phyloP scores from a whole-genome alignment of 805 yeast species.

The Teunomyces gatunensis region DNA sequence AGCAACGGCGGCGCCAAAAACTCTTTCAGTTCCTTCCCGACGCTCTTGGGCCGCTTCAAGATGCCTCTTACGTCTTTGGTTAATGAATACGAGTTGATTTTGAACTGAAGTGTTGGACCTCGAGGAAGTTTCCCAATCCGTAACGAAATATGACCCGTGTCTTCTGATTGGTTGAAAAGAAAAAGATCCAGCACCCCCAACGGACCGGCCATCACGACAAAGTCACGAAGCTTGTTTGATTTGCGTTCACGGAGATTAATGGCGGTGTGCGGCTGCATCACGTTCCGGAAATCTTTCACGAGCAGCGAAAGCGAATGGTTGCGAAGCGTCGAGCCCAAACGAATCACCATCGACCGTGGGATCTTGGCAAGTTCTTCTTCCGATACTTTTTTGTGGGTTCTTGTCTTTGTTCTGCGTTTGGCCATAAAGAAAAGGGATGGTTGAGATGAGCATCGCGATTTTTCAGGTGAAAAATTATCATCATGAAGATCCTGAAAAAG shows the following conservation, averaged over 20 bases:
- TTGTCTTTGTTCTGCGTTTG: conserved; percentile 58
- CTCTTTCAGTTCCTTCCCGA: conserved; percentile 61
- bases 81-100: conserved; percentile 71
- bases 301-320: conserved; percentile 82
- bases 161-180: conserved; percentile 78
- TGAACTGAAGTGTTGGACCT: conserved; percentile 91
- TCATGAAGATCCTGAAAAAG: conserved; percentile 8
- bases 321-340: conserved; percentile 72
- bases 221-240: conserved; percentile 84
- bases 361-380: conserved; percentile 69
- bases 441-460: neutral
- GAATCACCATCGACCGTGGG: conserved; percentile 92
- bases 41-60: conserved; percentile 75
- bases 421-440: conserved; percentile 27
- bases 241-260: conserved; percentile 82
- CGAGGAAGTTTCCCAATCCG: conserved; percentile 85
- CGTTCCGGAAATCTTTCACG: conserved; percentile 80
- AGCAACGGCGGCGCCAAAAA: conserved; percentile 80
- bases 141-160: conserved; percentile 74
- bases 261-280: conserved; percentile 98
- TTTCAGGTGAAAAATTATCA: neutral
- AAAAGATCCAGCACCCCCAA: conserved; percentile 87
- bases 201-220: conserved; percentile 98
- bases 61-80: conserved; percentile 73
- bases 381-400: conserved; percentile 73